Evolutionary conservation across 2,329 filamentous ascomycete genomes (phyloP), one percentile per base, ranked within the genome.

Genomic region (Beauveria sp.): DNA sequence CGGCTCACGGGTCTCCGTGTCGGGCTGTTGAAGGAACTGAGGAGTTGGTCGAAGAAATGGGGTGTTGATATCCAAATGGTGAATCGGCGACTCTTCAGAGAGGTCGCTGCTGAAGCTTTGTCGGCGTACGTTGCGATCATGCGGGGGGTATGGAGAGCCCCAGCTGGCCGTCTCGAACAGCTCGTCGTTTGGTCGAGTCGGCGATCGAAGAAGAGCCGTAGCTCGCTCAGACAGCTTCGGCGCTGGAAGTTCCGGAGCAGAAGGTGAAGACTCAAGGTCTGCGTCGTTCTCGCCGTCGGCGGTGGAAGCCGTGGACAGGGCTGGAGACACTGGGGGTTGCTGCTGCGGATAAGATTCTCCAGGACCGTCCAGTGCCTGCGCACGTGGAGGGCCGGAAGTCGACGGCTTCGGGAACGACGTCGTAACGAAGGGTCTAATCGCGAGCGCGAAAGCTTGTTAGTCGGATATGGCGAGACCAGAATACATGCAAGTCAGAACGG

Each of bases 61-160:
- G 2, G 85, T 88, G 66, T 79, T 79, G 60, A 88, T 81, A 66
- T 81, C 82, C 57, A 88, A 76, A 61, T 82, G 82, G 65, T 86
- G 84, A 64, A 87, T 79, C 0, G 81, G 84, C 50, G 80, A 83
- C 64, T 84, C 83, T 67, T 85, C 83, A 3, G 83, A 86, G 62
- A 75, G 75, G 67, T 81, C 84, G 72, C 84, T 87, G 70, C 81
- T 82, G 65, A 79, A 77, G 67, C 82, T 84, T 64, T 77, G 74
- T 59, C 75, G 75, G 57, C 79, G 79, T 59, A 80, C 75, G 63
- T 80, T 73, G 66, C 72, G 73, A 61, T 83, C 88, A 44, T 87
- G 82, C 64, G 81, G 82, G 60, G 89, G 87, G 75, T 96, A 96
- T 24, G 92, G 92, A 59, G 92, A 96, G 61, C 92, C 92, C 92